Conservation (phyloP, 2,329 filamentous ascomycete genomes). For the Alternaria gaisen region DNA sequence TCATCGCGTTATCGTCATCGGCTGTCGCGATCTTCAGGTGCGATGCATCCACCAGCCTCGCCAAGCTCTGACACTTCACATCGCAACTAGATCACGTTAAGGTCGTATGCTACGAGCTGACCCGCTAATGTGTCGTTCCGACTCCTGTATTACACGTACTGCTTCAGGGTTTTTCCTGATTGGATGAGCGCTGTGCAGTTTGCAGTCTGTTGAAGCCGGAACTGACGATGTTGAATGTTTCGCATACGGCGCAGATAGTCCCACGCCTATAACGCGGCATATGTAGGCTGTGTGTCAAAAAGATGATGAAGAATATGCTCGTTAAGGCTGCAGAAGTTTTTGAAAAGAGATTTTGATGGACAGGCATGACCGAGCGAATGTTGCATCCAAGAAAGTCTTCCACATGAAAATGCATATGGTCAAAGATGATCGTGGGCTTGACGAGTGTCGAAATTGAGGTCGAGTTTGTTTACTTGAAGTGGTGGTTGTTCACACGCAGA, state of each 20-base stretch:
- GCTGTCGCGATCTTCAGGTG: background rate
- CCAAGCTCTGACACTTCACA: background rate
- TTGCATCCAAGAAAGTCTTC: background rate
- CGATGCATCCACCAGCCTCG: background rate
- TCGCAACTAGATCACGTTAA: background rate
- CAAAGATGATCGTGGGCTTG: background rate
- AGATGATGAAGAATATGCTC: background rate
- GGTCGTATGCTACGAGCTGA: background rate
- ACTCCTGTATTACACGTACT: background rate
- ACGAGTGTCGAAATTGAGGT: background rate
- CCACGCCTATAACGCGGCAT: background rate
- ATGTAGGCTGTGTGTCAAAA: background rate
- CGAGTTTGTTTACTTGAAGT: background rate
- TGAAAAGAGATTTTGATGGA: background rate
- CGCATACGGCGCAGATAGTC: background rate
- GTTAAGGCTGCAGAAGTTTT: background rate
- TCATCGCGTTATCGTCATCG: constrained; percentile 10
- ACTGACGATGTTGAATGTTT: background rate
- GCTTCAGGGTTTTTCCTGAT: background rate
- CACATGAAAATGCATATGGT: background rate
- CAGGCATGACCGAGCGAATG: no score
- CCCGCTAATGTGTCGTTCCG: background rate
- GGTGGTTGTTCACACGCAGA: background rate
- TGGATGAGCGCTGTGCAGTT: background rate
- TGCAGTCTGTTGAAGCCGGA: background rate